Evolutionary conservation across 139 green algal genomes (phyloP).

Genomic region (Mychonastes homosphaera): DNA sequence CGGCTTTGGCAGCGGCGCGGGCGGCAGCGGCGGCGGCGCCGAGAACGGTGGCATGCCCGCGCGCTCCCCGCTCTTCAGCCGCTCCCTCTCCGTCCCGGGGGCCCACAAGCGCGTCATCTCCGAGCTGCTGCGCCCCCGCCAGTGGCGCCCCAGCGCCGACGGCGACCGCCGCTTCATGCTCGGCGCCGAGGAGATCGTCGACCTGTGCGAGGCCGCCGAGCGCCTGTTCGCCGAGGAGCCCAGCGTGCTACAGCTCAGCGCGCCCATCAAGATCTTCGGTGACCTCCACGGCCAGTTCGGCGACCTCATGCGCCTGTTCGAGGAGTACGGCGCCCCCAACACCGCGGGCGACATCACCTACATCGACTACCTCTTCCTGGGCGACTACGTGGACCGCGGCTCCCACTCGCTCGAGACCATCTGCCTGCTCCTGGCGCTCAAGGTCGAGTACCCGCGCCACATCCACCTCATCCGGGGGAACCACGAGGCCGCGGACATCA

Average conservation of each 20-base stretch:
- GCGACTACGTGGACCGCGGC: slow-evolving; percentile 86
- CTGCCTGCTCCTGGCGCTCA: slow-evolving; percentile 90
- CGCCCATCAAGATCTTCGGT: slow-evolving; percentile 98
- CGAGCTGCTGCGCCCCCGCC: slow-evolving; percentile 69
- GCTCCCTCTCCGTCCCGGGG: slow-evolving; percentile 41
- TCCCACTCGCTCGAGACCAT: slow-evolving; percentile 68
- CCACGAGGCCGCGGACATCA: slow-evolving; percentile 97
- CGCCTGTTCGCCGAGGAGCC: slow-evolving; percentile 71
- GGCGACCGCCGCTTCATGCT: slow-evolving; percentile 45
- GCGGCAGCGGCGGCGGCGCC: neutral
- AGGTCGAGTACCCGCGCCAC: slow-evolving; percentile 84
- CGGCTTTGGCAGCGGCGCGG: no score
- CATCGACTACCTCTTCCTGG: slow-evolving; percentile 94
- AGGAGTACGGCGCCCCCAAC: slow-evolving; percentile 94
- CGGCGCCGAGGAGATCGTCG: slow-evolving; percentile 63
- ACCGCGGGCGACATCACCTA: slow-evolving; percentile 98
- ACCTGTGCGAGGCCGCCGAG: slow-evolving; percentile 88
- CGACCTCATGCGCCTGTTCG: slow-evolving; percentile 98
- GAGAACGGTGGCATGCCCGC: no score
- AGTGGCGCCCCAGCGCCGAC: slow-evolving; percentile 64
- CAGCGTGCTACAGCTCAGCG: slow-evolving; percentile 64
- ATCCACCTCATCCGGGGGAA: slow-evolving; percentile 98
- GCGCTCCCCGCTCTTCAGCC: slow-evolving; percentile 31
- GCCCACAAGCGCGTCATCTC: slow-evolving; percentile 84
- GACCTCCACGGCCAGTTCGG: slow-evolving; percentile 98